Percentiles rank a stretch among this genome's conserved stretches.
phyloP scores from a whole-genome alignment of 805 yeast species.

The Zygotorulaspora chibaensis region DNA sequence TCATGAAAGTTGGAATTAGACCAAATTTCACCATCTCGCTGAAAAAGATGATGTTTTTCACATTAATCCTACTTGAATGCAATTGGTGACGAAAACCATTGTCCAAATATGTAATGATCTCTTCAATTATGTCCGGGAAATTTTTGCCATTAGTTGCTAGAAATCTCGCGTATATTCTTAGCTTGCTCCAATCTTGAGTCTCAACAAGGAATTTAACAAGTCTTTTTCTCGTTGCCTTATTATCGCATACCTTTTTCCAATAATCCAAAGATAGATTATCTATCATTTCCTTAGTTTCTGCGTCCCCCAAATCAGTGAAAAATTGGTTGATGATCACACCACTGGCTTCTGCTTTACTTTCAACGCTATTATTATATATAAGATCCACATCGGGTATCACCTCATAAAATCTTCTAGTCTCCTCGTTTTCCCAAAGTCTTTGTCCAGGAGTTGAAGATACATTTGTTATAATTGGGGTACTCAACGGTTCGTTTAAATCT shows the following conservation, averaged over 20 bases:
- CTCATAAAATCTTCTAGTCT: conserved; percentile 61
- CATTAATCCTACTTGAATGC: conserved; percentile 47
- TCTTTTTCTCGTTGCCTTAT: conserved; percentile 67
- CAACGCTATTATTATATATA: conserved; percentile 28
- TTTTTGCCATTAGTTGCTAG: conserved; percentile 52
- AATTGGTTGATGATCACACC: conserved; percentile 38
- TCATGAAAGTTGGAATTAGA: conserved; percentile 62
- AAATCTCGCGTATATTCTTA: conserved; percentile 59
- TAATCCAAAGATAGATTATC: conserved; percentile 47
- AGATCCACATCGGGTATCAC: conserved; percentile 43
- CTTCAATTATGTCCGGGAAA: conserved; percentile 49
- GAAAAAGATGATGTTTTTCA: conserved; percentile 57
- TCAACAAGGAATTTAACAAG: conserved; percentile 53
- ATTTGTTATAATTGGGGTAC: conserved; percentile 27
- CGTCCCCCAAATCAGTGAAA: conserved; percentile 41
- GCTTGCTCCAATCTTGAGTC: conserved; percentile 42
- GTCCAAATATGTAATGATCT: conserved; percentile 53
- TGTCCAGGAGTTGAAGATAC: conserved; percentile 19
- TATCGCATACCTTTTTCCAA: conserved; percentile 51
- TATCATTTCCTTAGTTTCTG: conserved; percentile 44
- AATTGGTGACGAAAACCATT: conserved; percentile 57
- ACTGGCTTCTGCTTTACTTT: conserved; percentile 12
- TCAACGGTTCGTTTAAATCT: conserved; percentile 30
- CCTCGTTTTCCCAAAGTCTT: conserved; percentile 60
- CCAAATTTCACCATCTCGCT: conserved; percentile 74